These are phyloP conservation scores for Tremella fuciformis DNA, from an alignment of 768 basidiomycete genomes.

Conservation along the genomic window DNA sequence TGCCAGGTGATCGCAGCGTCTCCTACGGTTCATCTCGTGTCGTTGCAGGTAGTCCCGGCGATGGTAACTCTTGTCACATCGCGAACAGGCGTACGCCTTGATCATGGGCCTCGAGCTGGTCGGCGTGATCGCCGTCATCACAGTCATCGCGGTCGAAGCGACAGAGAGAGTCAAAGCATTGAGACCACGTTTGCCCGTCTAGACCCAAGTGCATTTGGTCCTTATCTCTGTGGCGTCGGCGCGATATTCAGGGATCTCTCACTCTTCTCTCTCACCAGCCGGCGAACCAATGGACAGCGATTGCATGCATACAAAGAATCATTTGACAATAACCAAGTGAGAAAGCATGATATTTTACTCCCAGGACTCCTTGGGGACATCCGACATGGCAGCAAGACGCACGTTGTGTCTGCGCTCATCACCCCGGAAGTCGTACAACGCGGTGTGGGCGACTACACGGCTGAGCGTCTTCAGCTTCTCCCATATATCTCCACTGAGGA, in stretches of 20 bases:
- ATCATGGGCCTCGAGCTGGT: neutral
- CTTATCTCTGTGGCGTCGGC: too few species aligned
- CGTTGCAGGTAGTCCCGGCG: slow-evolving; percentile 6
- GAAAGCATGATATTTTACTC: neutral
- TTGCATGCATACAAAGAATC: too few species aligned
- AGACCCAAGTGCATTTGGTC: too few species aligned
- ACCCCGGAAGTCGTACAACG: slow-evolving; percentile 51
- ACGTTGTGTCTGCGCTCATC: slow-evolving; percentile 56
- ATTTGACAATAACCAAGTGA: too few species aligned
- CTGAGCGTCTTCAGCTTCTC: slow-evolving; percentile 45
- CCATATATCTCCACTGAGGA: slow-evolving; percentile 56
- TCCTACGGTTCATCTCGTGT: slow-evolving; percentile 10
- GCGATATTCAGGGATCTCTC: too few species aligned
- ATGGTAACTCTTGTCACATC: slow-evolving; percentile 10
- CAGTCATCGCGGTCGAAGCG: neutral
- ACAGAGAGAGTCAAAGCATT: too few species aligned
- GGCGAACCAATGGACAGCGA: too few species aligned
- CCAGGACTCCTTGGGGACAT: slow-evolving; percentile 52
- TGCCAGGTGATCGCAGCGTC: neutral
- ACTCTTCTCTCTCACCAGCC: too few species aligned
- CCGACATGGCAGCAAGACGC: slow-evolving; percentile 58
- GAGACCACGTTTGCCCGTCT: too few species aligned
- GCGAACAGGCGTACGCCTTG: slow-evolving; percentile 3
- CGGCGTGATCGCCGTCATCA: neutral
- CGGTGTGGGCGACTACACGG: too few species aligned